These are phyloP conservation scores for Leccinum variicolor DNA, from an alignment of 768 basidiomycete species.

Conservation along the genomic window DNA sequence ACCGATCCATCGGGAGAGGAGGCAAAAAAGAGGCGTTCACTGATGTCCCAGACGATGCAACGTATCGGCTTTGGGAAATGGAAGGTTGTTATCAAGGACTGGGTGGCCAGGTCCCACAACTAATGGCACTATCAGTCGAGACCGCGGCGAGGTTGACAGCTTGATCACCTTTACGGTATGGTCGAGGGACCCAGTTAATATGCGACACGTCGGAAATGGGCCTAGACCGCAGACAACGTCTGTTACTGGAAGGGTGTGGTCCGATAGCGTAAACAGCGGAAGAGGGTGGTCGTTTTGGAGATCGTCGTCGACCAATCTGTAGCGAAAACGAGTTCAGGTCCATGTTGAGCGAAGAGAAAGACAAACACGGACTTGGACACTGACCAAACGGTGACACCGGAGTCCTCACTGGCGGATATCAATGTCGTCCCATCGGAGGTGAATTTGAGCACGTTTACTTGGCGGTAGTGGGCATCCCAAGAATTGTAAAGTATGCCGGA, in stretches of 20 bases:
- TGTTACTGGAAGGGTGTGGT: constrained; percentile 90
- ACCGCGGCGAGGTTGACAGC: constrained; percentile 8
- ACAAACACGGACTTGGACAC: constrained; percentile 65
- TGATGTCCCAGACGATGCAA: constrained; percentile 71
- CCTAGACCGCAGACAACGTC: constrained; percentile 81
- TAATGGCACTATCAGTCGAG: constrained; percentile 27
- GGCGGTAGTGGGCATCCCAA: constrained; percentile 96
- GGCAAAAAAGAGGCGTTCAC: constrained; percentile 88
- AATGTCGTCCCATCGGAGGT: constrained; percentile 78
- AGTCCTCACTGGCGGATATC: constrained; percentile 88
- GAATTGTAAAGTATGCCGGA: constrained; percentile 92
- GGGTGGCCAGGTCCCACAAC: constrained; percentile 81
- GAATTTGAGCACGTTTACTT: constrained; percentile 79
- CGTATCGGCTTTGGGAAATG: constrained; percentile 77
- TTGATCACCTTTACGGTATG: constrained; percentile 81
- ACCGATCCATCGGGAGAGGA: constrained; percentile 73
- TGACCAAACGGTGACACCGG: constrained; percentile 86
- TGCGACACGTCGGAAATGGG: constrained; percentile 68
- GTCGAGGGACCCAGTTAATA: constrained; percentile 81
- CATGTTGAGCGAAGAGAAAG: constrained; percentile 3
- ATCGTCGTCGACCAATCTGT: constrained; percentile 73
- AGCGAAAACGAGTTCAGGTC: constrained; percentile 4
- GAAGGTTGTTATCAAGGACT: constrained; percentile 80
- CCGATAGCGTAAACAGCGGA: constrained; percentile 77
- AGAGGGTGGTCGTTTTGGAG: constrained; percentile 70